Evolutionary conservation across 345 rosid genomes (phyloP).

Genomic region (Eucalyptus regnans): DNA sequence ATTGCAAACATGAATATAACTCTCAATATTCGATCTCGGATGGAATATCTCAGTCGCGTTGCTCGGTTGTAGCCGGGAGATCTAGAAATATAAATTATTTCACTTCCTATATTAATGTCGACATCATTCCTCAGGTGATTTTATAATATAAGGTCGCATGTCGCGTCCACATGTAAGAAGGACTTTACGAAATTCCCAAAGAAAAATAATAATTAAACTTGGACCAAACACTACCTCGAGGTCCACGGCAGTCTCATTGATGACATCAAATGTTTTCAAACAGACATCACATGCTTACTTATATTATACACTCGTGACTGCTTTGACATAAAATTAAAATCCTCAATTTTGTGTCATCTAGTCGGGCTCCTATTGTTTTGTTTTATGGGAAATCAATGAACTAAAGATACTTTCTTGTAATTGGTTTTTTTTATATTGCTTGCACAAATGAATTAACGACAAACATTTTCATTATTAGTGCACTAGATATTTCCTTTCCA

Average conservation of each 20-base stretch:
- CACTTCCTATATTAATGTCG: background rate
- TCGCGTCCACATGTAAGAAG: background rate
- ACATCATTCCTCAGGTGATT: background rate
- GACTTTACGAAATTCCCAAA: background rate
- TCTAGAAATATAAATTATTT: background rate
- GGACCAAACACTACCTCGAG: too few relatives aligned
- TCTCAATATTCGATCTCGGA: background rate
- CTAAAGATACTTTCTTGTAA: background rate
- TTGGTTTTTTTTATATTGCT: background rate
- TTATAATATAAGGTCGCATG: background rate
- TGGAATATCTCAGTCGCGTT: background rate
- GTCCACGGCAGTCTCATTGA: too few relatives aligned
- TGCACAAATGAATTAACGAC: background rate
- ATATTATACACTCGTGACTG: too few relatives aligned
- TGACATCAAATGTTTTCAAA: too few relatives aligned
- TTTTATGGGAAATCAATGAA: too few relatives aligned
- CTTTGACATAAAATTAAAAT: too few relatives aligned
- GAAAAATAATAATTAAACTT: too few relatives aligned
- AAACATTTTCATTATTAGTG: background rate
- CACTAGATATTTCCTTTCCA: background rate
- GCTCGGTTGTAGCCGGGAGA: background rate
- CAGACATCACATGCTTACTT: too few relatives aligned
- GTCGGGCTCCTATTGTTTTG: too few relatives aligned
- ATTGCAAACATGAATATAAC: background rate
- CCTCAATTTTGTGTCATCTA: background rate